Evolutionary conservation across 2,329 filamentous ascomycete species (phyloP).

Genomic region (Huntiella savannae): DNA sequence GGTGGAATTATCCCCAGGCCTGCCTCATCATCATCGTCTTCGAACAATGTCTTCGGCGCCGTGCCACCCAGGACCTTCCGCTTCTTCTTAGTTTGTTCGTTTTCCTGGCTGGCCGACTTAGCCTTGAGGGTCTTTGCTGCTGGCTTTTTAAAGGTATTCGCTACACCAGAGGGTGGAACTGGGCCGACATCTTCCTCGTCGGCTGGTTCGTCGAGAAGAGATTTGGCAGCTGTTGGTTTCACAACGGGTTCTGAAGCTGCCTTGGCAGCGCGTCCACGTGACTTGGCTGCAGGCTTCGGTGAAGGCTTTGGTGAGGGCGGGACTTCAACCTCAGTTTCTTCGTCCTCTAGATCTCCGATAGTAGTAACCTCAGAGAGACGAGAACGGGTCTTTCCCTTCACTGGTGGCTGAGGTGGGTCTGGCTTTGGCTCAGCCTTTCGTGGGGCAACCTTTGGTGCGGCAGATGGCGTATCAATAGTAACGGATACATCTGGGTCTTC

Average conservation of each 20-base stretch:
- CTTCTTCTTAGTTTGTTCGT: slow-evolving; percentile 44
- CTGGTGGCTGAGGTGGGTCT: slow-evolving; percentile 3
- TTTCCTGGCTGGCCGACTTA: slow-evolving; percentile 14
- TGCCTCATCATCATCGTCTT: slow-evolving; percentile 36
- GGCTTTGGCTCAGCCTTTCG: background rate
- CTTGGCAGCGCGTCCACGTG: slow-evolving; percentile 4
- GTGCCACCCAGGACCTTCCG: slow-evolving; percentile 42
- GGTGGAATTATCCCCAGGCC: background rate
- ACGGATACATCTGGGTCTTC: slow-evolving; percentile 8
- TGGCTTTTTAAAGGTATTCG: background rate
- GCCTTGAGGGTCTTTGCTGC: slow-evolving; percentile 10
- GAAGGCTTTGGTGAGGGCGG: background rate
- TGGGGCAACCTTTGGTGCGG: background rate
- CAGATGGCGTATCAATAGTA: slow-evolving; percentile 3
- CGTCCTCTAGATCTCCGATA: slow-evolving; percentile 1
- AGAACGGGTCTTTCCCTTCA: slow-evolving; percentile 7
- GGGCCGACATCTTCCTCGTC: slow-evolving; percentile 9
- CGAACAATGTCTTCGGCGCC: slow-evolving; percentile 40
- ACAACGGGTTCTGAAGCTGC: slow-evolving; percentile 7
- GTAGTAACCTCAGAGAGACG: slow-evolving; percentile 8
- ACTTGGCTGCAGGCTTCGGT: slow-evolving; percentile 3
- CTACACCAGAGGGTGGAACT: background rate
- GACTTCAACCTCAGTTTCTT: background rate
- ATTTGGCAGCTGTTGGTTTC: slow-evolving; percentile 1
- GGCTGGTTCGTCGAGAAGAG: background rate